phyloP scores from a whole-genome alignment of 2,329 filamentous ascomycete species.

The Ascochyta fabae region DNA sequence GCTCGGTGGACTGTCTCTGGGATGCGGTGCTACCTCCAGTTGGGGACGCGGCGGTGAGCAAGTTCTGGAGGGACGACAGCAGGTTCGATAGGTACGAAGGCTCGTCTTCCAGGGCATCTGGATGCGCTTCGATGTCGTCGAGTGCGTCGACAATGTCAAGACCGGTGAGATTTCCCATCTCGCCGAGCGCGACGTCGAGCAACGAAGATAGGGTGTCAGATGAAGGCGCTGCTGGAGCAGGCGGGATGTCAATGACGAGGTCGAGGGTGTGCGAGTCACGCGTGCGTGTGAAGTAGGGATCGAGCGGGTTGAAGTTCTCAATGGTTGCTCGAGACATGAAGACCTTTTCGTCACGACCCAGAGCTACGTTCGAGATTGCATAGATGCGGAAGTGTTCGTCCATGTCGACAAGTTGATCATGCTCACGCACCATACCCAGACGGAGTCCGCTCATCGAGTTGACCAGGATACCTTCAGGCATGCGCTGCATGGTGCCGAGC shows the following conservation, averaged over 20 bases:
- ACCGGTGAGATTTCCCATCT: conserved; percentile 33
- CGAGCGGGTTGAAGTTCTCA: conserved; percentile 72
- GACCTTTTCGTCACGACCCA: conserved; percentile 88
- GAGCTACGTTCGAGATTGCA: conserved; percentile 77
- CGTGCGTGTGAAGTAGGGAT: conserved; percentile 83
- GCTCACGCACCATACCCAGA: conserved; percentile 72
- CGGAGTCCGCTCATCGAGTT: conserved; percentile 67
- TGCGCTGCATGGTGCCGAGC: conserved; percentile 60
- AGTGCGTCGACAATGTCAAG: conserved; percentile 29
- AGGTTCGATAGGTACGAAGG: conserved; percentile 44
- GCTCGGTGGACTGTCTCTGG: conserved; percentile 22
- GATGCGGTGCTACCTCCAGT: conserved; percentile 19
- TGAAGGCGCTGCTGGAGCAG: conserved; percentile 27
- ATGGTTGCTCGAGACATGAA: conserved; percentile 76
- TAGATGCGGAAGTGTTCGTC: conserved; percentile 71
- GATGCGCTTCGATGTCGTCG: conserved; percentile 33
- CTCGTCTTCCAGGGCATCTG: conserved; percentile 31
- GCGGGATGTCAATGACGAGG: conserved; percentile 67
- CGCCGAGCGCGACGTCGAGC: conserved; percentile 30
- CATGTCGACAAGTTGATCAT: conserved; percentile 47
- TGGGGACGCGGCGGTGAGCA: conserved; percentile 37
- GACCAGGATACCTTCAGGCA: conserved; percentile 65
- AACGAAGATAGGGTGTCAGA: conserved; percentile 29
- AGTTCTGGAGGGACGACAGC: conserved; percentile 45
- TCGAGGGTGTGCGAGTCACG: conserved; percentile 77